These are phyloP conservation scores for Flammula alnicola DNA, from an alignment of 1,284 basidiomycete species.

Conservation along the genomic window DNA sequence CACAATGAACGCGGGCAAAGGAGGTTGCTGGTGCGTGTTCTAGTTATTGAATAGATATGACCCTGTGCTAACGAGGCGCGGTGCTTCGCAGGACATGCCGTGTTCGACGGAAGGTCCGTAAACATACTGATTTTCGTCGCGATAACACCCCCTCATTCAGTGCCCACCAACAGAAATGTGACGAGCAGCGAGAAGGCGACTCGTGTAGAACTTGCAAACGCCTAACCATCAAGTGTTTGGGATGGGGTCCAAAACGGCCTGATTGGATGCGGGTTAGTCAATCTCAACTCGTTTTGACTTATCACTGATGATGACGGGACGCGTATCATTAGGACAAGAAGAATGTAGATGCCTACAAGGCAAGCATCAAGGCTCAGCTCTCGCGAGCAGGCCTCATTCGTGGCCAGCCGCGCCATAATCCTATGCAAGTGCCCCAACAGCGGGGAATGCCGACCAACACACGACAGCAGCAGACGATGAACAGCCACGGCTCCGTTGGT, in stretches of 20 bases:
- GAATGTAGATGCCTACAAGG: constrained; percentile 79
- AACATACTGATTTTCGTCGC: constrained; percentile 16
- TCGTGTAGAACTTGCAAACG: constrained; percentile 80
- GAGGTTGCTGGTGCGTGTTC: constrained; percentile 72
- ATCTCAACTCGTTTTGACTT: constrained; percentile 3
- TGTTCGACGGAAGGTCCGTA: constrained; percentile 73
- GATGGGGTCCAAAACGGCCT: constrained; percentile 79
- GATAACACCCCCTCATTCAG: constrained; percentile 15
- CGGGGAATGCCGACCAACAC: constrained; percentile 14
- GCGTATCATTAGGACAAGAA: constrained; percentile 84
- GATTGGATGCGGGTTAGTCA: constrained; percentile 82
- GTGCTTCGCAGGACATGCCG: constrained; percentile 82
- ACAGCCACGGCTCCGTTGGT: constrained; percentile 17
- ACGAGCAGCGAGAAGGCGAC: constrained; percentile 76
- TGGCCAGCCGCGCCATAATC: constrained; percentile 69
- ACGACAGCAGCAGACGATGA: constrained; percentile 14
- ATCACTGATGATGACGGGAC: no score
- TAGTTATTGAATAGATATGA: no score
- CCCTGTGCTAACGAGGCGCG: no score
- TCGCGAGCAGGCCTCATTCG: constrained; percentile 77
- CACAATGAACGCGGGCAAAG: constrained; percentile 60
- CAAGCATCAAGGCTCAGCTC: constrained; percentile 80
- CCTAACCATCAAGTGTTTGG: constrained; percentile 75
- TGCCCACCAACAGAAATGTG: constrained; percentile 67
- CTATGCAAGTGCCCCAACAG: constrained; percentile 40